Conservation (phyloP, 2,329 filamentous ascomycete species). For the Penicillium decumbens region DNA sequence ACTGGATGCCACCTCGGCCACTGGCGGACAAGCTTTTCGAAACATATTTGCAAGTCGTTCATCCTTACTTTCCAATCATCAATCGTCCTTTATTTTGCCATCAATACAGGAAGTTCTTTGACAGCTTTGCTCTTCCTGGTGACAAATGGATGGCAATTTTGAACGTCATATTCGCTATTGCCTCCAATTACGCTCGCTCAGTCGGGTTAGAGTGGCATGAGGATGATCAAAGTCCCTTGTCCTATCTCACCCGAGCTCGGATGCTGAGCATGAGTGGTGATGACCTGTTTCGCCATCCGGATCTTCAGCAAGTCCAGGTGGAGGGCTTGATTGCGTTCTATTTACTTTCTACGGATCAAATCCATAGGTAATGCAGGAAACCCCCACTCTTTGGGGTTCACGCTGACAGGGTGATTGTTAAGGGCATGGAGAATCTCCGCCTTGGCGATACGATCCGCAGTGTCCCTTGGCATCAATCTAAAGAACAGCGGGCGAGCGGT, state of each 20-base stretch:
- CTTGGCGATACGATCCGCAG: conserved; percentile 34
- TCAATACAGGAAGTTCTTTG: conserved; percentile 30
- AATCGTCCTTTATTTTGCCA: conserved; percentile 29
- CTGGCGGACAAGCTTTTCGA: conserved; percentile 35
- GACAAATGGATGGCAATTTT: conserved; percentile 38
- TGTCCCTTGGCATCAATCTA: conserved; percentile 38
- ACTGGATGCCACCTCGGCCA: conserved; percentile 30
- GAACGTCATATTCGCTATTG: conserved; percentile 42
- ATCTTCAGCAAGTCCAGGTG: conserved; percentile 41
- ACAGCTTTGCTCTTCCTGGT: conserved; percentile 20
- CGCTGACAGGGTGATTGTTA: background rate
- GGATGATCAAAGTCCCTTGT: conserved; percentile 28
- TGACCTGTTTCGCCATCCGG: conserved; percentile 31
- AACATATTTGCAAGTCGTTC: conserved; percentile 33
- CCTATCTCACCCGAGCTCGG: conserved; percentile 37
- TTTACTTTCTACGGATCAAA: conserved; percentile 32
- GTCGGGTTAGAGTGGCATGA: conserved; percentile 26
- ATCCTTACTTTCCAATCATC: conserved; percentile 39
- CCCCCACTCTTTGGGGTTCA: background rate
- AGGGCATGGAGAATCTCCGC: conserved; percentile 36
- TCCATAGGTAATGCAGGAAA: conserved; percentile 32
- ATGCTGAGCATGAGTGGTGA: conserved; percentile 31
- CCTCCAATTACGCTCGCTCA: conserved; percentile 30
- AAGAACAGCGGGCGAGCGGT: conserved; percentile 29
- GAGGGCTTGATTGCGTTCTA: conserved; percentile 36